These are phyloP conservation scores for Penicillium maclennaniae DNA, from an alignment of 495 filamentous ascomycete genomes.

Conservation along the genomic window DNA sequence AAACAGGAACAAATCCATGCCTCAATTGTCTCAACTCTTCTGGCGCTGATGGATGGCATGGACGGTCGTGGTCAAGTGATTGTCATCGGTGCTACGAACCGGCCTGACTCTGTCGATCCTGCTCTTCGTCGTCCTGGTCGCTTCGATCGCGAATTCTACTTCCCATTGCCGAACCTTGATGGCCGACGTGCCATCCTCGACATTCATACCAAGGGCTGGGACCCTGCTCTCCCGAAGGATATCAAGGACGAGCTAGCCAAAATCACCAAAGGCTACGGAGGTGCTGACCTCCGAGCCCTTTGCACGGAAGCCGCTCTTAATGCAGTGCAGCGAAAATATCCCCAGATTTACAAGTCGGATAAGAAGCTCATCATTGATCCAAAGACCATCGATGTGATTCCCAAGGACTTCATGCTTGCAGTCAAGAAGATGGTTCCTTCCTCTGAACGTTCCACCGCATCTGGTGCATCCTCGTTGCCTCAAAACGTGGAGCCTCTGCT, in stretches of 20 bases:
- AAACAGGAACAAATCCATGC: conserved; percentile 99
- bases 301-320: conserved; percentile 99
- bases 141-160: conserved; percentile 98
- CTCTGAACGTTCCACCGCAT: conserved; percentile 80
- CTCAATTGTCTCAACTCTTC: conserved; percentile 90
- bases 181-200: conserved; percentile 82
- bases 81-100: conserved; percentile 95
- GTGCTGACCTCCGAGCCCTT: conserved; percentile 88
- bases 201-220: conserved; percentile 94
- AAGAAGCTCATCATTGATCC: conserved; percentile 89
- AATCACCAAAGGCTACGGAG: conserved; percentile 91
- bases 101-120: conserved; percentile 96
- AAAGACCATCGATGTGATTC: conserved; percentile 71
- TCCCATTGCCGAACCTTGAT: conserved; percentile 78
- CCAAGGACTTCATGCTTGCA: conserved; percentile 95
- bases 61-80: conserved; percentile 97
- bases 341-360: conserved; percentile 89
- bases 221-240: conserved; percentile 61
- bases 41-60: conserved; percentile 99
- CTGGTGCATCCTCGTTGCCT: conserved; percentile 73
- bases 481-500: conserved; percentile 78
- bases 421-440: conserved; percentile 95
- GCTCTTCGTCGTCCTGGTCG: conserved; percentile 94
- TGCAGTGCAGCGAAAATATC: conserved; percentile 90
- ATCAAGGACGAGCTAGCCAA: conserved; percentile 85